phyloP scores from a whole-genome alignment of 768 basidiomycete genomes.

The Coprinopsis marcescibilis region DNA sequence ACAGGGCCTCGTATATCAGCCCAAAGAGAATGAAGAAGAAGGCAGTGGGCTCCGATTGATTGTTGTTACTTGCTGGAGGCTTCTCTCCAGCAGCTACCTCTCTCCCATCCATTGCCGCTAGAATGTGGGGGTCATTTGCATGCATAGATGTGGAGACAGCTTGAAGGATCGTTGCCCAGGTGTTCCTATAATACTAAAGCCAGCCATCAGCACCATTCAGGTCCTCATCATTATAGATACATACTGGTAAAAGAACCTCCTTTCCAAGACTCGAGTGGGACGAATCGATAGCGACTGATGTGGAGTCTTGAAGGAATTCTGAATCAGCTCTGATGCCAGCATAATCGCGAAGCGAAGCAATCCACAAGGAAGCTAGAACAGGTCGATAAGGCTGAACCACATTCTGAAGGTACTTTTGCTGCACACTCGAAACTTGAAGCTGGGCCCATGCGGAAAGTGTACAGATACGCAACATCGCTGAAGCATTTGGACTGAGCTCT shows the following conservation, averaged over 20 bases:
- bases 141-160: constrained; percentile 82
- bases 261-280: constrained; percentile 85
- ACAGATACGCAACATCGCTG: constrained; percentile 90
- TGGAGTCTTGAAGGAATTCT: constrained; percentile 72
- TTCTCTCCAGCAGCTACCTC: constrained; percentile 30
- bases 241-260: constrained; percentile 86
- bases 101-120: constrained; percentile 79
- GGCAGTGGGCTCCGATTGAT: constrained; percentile 58
- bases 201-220: not conserved
- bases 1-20: constrained; percentile 86
- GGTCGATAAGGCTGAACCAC: constrained; percentile 79
- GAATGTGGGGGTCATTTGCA: constrained; percentile 54
- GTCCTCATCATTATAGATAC: constrained; percentile 23
- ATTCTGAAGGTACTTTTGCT: constrained; percentile 70
- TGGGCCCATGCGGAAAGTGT: constrained; percentile 95
- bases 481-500: constrained; percentile 89
- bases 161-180: constrained; percentile 80
- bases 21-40: constrained; percentile 92
- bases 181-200: constrained; percentile 75
- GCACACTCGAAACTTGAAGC: constrained; percentile 69
- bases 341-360: constrained; percentile 85
- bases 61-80: constrained; percentile 19
- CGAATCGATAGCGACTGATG: constrained; percentile 70
- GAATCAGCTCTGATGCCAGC: constrained; percentile 87
- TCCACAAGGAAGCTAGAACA: constrained; percentile 78